Conservation (phyloP, 768 basidiomycete species). For the Ramaria sp. region DNA sequence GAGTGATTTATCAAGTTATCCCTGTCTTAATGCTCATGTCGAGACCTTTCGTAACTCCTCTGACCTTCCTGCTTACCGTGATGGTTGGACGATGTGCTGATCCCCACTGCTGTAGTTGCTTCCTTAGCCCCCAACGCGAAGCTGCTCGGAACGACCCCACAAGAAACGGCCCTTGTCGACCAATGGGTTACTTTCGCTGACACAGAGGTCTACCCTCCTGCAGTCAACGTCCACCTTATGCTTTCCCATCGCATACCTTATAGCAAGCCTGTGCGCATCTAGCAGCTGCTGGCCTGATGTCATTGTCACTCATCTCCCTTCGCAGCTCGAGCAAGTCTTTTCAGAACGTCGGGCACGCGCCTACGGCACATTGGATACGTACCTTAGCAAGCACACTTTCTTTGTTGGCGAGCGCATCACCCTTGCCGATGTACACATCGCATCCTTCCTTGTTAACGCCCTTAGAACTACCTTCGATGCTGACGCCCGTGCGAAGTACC, state of each 20-base stretch:
- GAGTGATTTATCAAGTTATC: slow-evolving; percentile 60
- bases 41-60: slow-evolving; percentile 31
- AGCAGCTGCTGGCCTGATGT: not conserved
- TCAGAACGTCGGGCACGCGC: slow-evolving; percentile 44
- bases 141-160: slow-evolving; percentile 53
- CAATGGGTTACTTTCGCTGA: slow-evolving; percentile 80
- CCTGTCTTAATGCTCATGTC: slow-evolving; percentile 60
- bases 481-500: slow-evolving; percentile 48
- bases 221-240: slow-evolving; percentile 33
- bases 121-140: slow-evolving; percentile 63
- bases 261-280: slow-evolving; percentile 64
- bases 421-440: slow-evolving; percentile 75
- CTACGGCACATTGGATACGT: slow-evolving; percentile 58
- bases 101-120: slow-evolving; percentile 45
- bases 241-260: slow-evolving; percentile 52
- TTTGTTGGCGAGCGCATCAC: slow-evolving; percentile 92
- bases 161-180: slow-evolving; percentile 69
- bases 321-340: slow-evolving; percentile 47
- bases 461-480: slow-evolving; percentile 52
- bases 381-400: slow-evolving; percentile 75
- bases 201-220: slow-evolving; percentile 40
- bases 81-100: slow-evolving; percentile 12
- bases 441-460: slow-evolving; percentile 43
- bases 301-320: slow-evolving; percentile 2
- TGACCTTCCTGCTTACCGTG: slow-evolving; percentile 1